Evolutionary conservation across 2,329 filamentous ascomycete species (phyloP).

Genomic region (Davidsoniella virescens): DNA sequence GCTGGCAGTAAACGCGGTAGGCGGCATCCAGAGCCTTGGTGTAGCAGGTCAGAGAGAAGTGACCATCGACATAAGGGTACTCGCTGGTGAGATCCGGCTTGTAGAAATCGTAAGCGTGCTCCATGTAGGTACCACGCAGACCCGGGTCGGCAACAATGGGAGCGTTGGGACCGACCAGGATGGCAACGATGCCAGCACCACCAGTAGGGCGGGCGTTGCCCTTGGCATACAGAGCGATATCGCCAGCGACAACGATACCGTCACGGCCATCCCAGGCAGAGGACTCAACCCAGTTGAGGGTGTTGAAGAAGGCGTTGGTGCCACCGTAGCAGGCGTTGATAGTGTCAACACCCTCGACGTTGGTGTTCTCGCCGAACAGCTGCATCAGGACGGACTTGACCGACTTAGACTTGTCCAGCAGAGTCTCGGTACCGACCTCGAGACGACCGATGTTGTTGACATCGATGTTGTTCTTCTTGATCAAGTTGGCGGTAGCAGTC

Average conservation of each 20-base stretch:
- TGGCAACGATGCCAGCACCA: constrained; percentile 62
- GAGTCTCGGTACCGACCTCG: constrained; percentile 73
- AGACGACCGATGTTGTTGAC: constrained; percentile 60
- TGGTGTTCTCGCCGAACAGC: constrained; percentile 69
- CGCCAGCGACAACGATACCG: constrained; percentile 63
- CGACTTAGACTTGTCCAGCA: constrained; percentile 81
- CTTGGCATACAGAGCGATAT: constrained; percentile 77
- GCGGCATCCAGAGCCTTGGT: constrained; percentile 63
- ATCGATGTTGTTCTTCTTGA: constrained; percentile 74
- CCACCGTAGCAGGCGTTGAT: constrained; percentile 78
- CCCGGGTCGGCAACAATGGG: constrained; percentile 64
- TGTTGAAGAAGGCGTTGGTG: constrained; percentile 72
- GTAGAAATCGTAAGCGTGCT: constrained; percentile 80
- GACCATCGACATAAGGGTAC: constrained; percentile 72
- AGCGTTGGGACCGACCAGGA: constrained; percentile 64
- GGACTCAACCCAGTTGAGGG: constrained; percentile 72
- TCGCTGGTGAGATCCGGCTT: constrained; percentile 79
- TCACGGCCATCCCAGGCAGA: constrained; percentile 75
- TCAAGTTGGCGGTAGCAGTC: constrained; percentile 59
- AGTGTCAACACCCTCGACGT: constrained; percentile 69
- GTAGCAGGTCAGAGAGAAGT: constrained; percentile 72
- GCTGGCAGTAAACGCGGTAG: constrained; percentile 66
- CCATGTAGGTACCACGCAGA: constrained; percentile 64
- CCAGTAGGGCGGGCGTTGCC: constrained; percentile 67
- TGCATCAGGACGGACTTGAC: constrained; percentile 83